Conservation (phyloP, 306 rosid species). For the Pyrus communis region DNA sequence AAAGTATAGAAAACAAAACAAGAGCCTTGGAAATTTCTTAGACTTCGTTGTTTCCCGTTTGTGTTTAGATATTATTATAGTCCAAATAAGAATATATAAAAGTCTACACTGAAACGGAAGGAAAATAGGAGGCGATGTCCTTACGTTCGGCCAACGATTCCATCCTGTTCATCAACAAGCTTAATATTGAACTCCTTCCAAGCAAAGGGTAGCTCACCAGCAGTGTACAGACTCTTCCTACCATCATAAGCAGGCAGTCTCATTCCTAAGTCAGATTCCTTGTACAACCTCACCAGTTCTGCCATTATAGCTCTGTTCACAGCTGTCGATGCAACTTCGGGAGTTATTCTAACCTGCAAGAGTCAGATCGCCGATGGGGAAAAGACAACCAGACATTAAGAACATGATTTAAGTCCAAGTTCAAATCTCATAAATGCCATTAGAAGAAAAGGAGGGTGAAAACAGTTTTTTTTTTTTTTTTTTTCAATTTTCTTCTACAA, state of each 20-base stretch:
- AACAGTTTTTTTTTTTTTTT: slow-evolving; percentile 18
- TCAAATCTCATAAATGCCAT: slow-evolving; percentile 41
- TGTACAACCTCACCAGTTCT: slow-evolving; percentile 78
- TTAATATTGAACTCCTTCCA: slow-evolving; percentile 81
- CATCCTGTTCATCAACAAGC: slow-evolving; percentile 68
- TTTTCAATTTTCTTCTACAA: slow-evolving; percentile 27
- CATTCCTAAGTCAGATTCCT: slow-evolving; percentile 80
- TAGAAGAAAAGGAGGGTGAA: slow-evolving; percentile 38
- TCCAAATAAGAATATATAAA: neutral
- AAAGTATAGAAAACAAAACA: neutral
- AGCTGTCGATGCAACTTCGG: slow-evolving; percentile 79
- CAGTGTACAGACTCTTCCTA: slow-evolving; percentile 88
- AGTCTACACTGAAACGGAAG: neutral
- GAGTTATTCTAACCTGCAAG: slow-evolving; percentile 76
- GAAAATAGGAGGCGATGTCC: slow-evolving; percentile 12
- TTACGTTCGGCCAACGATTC: slow-evolving; percentile 71
- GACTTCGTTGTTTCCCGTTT: neutral
- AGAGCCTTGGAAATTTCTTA: neutral
- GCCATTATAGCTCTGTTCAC: slow-evolving; percentile 87
- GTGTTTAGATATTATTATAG: neutral
- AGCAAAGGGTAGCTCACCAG: slow-evolving; percentile 90
- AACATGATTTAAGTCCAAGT: slow-evolving; percentile 39
- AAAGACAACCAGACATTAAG: slow-evolving; percentile 38
- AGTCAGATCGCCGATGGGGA: slow-evolving; percentile 25
- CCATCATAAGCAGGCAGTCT: slow-evolving; percentile 99